Percentiles rank a stretch among this genome's conserved stretches.
These are phyloP conservation scores for Cladosporium oxysporum DNA, from an alignment of 2,329 filamentous ascomycete species.

Conservation along the genomic window DNA sequence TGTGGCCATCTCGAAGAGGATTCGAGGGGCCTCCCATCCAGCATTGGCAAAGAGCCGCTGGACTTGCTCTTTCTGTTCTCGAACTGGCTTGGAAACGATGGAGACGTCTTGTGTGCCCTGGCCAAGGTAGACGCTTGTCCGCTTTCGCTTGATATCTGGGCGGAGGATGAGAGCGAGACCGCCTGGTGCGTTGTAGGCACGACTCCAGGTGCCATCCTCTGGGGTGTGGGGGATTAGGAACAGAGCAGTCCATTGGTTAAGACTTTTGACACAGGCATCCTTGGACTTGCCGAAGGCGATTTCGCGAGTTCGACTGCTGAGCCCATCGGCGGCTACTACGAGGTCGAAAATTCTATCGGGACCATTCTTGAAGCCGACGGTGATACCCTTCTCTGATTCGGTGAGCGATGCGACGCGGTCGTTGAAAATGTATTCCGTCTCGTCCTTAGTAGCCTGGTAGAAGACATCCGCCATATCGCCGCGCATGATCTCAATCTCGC, in stretches of 20 bases:
- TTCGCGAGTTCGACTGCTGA: slow-evolving; percentile 33
- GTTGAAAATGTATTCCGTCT: slow-evolving; percentile 35
- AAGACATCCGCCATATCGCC: slow-evolving; percentile 32
- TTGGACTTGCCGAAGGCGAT: slow-evolving; percentile 32
- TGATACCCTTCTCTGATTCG: slow-evolving; percentile 30
- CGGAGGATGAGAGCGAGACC: slow-evolving; percentile 35
- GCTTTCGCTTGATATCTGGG: slow-evolving; percentile 27
- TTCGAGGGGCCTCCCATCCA: slow-evolving; percentile 33
- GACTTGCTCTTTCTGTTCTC: slow-evolving; percentile 32
- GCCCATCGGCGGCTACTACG: slow-evolving; percentile 38
- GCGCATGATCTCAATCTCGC: slow-evolving; percentile 37
- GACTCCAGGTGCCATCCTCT: slow-evolving; percentile 33
- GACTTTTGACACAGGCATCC: slow-evolving; percentile 21
- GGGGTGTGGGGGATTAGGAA: slow-evolving; percentile 33
- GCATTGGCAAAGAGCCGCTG: slow-evolving; percentile 30
- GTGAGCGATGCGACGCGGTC: slow-evolving; percentile 30
- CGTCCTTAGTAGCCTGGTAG: slow-evolving; percentile 26
- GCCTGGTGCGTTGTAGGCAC: slow-evolving; percentile 35
- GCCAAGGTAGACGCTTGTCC: slow-evolving; percentile 31
- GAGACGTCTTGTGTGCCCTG: slow-evolving; percentile 28
- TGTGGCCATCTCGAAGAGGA: slow-evolving; percentile 30
- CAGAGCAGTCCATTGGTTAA: slow-evolving; percentile 36
- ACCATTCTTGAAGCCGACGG: slow-evolving; percentile 32
- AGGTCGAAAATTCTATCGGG: slow-evolving; percentile 27
- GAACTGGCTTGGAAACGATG: slow-evolving; percentile 25